Base-by-base conservation (phyloP, 2,329 filamentous ascomycete species). In the Leptographium lundbergii region DNA sequence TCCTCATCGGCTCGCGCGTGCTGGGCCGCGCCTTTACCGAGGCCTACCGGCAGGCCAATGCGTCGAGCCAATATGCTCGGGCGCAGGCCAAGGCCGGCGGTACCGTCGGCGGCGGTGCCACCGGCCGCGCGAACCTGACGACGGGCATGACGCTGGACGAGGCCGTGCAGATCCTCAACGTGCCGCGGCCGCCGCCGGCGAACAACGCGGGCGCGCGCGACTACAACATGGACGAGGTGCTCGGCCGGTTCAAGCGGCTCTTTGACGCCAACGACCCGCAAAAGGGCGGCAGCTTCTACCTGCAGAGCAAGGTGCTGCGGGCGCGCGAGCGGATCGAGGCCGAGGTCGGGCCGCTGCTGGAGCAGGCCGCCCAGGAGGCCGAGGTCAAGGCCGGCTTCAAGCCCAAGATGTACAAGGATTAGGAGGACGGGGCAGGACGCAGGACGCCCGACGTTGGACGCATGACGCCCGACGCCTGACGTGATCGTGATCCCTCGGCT, bases 281-380 rank as follows among this genome's bases (percentile, higher is more conserved):
- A 73, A 96, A 96, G 69, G 94, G 94, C 42, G 94, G 94, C 57
- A 96, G 91, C 68, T 99, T 99, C 74, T 99, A 99, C 73, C 79
- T 99, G 55, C 94, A 99, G 75, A 97, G 92, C 79, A 99, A 99
- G 76, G 84, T 99, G 59, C 75, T 97, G 66, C 81, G 94, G 63
- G 94, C 94, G 60, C 83, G 92, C 67, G 92, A 99, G 75, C 80
- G 94, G 64, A 87, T 99, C 74, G 92, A 97, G 76, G 80, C 87
- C 67, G 92, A 99, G 74, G 76, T 94, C 48, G 80, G 85, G 64
- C 84, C 88, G 61, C 81, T 85, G 61, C 78, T 84, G 67, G 86
- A 89, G 69, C 84, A 86, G 69, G 80, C 81, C 17, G 84, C 85
- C 65, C 78, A 84, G 67, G 90, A 95, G 69, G 85, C 86, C 59